Conservation (phyloP, 495 filamentous ascomycete genomes). For the Penicillium turbatum region DNA sequence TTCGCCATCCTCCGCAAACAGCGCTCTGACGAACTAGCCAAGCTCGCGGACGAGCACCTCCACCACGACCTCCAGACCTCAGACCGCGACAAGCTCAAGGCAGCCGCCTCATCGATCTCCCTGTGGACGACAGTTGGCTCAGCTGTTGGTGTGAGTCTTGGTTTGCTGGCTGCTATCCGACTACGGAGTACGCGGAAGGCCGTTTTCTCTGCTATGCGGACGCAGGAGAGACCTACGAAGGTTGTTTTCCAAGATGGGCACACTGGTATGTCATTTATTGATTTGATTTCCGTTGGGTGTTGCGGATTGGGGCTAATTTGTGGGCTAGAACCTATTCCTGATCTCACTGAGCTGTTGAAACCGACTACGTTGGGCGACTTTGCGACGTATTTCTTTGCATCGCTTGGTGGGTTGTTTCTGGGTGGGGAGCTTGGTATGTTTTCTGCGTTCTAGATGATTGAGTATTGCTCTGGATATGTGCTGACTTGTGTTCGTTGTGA, state of each 20-base stretch:
- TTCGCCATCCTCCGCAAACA: constrained; percentile 54
- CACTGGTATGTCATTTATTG: constrained; percentile 51
- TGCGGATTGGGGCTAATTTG: no score
- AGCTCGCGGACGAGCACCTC: constrained; percentile 59
- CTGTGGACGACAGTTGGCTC: constrained; percentile 55
- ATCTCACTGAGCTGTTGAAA: constrained; percentile 53
- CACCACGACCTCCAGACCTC: constrained; percentile 55
- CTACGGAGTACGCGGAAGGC: constrained; percentile 49
- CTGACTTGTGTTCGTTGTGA: not conserved
- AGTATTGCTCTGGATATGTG: not conserved
- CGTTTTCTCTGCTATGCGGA: constrained; percentile 57
- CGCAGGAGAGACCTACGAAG: constrained; percentile 53
- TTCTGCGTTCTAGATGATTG: not conserved
- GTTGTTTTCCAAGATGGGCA: constrained; percentile 59
- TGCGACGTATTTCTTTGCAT: constrained; percentile 60
- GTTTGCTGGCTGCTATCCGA: constrained; percentile 53
- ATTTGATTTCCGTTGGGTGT: no score
- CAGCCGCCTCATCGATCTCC: constrained; percentile 49
- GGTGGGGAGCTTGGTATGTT: constrained; percentile 55
- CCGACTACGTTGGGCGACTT: constrained; percentile 57
- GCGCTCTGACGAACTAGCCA: constrained; percentile 49
- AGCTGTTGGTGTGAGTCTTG: constrained; percentile 55
- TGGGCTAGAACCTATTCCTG: constrained; percentile 54
- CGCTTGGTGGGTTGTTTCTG: constrained; percentile 56
- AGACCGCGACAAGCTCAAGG: constrained; percentile 55